Conservation (phyloP, 1,284 basidiomycete genomes). For the Kalmanozyma brasiliensis region DNA sequence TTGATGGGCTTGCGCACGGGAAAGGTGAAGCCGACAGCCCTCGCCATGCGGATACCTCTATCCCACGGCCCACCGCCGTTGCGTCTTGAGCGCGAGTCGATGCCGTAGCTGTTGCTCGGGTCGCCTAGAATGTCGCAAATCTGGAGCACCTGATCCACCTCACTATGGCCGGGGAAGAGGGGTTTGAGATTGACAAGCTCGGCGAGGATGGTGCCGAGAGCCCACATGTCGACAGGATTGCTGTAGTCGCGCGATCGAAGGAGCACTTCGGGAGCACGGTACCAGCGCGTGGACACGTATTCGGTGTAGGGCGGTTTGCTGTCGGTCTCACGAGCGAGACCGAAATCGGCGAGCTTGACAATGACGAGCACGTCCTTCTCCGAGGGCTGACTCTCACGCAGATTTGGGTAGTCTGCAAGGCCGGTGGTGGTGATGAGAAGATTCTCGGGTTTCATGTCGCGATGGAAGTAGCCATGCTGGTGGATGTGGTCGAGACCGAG, state of each 20-base stretch:
- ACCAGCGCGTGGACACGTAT: slow-evolving; percentile 99
- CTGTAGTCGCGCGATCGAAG: slow-evolving; percentile 91
- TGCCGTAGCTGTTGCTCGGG: slow-evolving; percentile 83
- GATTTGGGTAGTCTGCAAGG: slow-evolving; percentile 84
- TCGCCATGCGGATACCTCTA: slow-evolving; percentile 85
- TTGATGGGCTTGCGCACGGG: slow-evolving; percentile 83
- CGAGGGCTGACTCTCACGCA: slow-evolving; percentile 43
- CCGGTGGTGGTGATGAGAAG: slow-evolving; percentile 99
- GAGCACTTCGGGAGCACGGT: slow-evolving; percentile 96
- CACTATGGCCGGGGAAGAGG: slow-evolving; percentile 95
- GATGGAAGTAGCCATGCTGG: slow-evolving; percentile 91
- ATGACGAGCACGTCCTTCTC: slow-evolving; percentile 96
- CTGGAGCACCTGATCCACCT: slow-evolving; percentile 89
- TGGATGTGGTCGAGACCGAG: slow-evolving; percentile 93
- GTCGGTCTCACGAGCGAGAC: slow-evolving; percentile 88
- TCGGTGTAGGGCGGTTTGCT: slow-evolving; percentile 95
- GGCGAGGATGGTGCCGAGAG: slow-evolving; percentile 95
- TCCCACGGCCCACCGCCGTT: slow-evolving; percentile 90
- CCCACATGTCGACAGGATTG: slow-evolving; percentile 99
- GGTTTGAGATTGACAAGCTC: slow-evolving; percentile 95
- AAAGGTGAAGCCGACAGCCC: slow-evolving; percentile 86
- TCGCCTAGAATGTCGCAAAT: slow-evolving; percentile 95
- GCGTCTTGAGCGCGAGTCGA: slow-evolving; percentile 76
- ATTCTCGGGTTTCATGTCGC: slow-evolving; percentile 99
- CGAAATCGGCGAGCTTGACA: slow-evolving; percentile 98